A percentile compares a stretch with the other conserved stretches of the same genome.
These are phyloP conservation scores for Omphalotus olearius DNA, from an alignment of 1,284 basidiomycete genomes.

Conservation along the genomic window DNA sequence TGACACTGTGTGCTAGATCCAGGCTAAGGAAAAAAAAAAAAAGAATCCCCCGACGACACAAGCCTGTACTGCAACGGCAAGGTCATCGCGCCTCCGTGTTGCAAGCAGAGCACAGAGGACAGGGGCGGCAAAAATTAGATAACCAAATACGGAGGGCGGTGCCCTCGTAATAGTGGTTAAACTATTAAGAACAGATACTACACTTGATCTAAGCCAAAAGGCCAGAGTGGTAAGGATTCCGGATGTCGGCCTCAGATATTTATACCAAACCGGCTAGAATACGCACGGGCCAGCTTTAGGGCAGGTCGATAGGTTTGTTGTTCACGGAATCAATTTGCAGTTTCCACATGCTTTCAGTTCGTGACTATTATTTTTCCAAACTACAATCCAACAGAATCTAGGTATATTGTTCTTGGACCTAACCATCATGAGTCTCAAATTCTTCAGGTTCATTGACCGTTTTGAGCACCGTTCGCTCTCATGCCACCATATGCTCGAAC, in stretches of 20 bases:
- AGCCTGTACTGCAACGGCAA: slow-evolving; percentile 2
- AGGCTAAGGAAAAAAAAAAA: not conserved
- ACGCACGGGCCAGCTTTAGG: too few species aligned
- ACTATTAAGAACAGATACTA: slow-evolving; percentile 74
- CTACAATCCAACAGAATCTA: too few species aligned
- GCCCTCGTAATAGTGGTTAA: slow-evolving; percentile 45
- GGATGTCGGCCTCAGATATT: not conserved
- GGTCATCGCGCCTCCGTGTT: slow-evolving; percentile 3
- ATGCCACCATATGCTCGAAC: too few species aligned
- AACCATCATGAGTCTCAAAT: too few species aligned
- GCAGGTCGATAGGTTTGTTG: too few species aligned
- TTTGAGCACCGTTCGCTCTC: too few species aligned
- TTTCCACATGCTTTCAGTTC: too few species aligned
- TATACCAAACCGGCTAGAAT: too few species aligned
- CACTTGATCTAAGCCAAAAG: slow-evolving; percentile 83
- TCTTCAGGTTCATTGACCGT: too few species aligned
- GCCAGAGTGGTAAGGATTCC: slow-evolving; percentile 58
- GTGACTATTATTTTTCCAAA: too few species aligned
- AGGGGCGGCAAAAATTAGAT: slow-evolving; percentile 19
- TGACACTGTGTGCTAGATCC: not conserved
- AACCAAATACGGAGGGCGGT: slow-evolving; percentile 18
- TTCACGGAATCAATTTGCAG: too few species aligned
- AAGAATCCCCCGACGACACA: slow-evolving; percentile 2
- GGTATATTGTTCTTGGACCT: too few species aligned
- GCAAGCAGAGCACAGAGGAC: slow-evolving; percentile 8